Percentiles rank a stretch among this genome's conserved stretches.
Evolutionary conservation across 2,329 filamentous ascomycete species (phyloP).

Genomic region (Didymella pomorum): DNA sequence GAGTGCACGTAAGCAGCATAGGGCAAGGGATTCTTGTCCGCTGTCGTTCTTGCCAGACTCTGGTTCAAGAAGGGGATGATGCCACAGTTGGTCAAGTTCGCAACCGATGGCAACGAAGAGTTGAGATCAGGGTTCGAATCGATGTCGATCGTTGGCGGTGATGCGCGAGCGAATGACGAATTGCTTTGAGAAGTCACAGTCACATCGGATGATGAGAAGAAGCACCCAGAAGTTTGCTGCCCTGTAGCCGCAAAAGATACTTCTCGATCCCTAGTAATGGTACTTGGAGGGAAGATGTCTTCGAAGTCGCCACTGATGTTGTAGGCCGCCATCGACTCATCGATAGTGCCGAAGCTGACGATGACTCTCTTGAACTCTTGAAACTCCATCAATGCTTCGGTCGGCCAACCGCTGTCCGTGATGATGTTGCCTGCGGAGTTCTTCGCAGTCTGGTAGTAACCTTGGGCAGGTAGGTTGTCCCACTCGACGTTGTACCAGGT

Average conservation of each 20-base stretch:
- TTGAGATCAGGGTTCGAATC: constrained; percentile 35
- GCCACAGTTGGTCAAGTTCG: constrained; percentile 63
- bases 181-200: constrained; percentile 57
- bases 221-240: constrained; percentile 61
- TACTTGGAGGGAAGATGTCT: constrained; percentile 63
- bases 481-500: constrained; percentile 62
- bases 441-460: constrained; percentile 61
- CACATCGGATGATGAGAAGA: constrained; percentile 56
- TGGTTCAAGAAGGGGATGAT: constrained; percentile 67
- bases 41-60: constrained; percentile 62
- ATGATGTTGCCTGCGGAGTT: constrained; percentile 49
- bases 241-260: constrained; percentile 51
- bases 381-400: constrained; percentile 66
- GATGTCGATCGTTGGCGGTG: constrained; percentile 28
- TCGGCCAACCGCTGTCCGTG: constrained; percentile 70
- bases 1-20: constrained; percentile 62
- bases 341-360: constrained; percentile 63
- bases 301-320: constrained; percentile 61
- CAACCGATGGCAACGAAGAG: constrained; percentile 37
- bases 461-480: constrained; percentile 56
- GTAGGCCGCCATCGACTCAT: constrained; percentile 65
- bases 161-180: constrained; percentile 54
- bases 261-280: constrained; percentile 35
- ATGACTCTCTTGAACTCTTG: constrained; percentile 62
- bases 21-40: constrained; percentile 55